Base-by-base conservation (phyloP, 176 grass and related monocot species). In the Aegilops bicornis region DNA sequence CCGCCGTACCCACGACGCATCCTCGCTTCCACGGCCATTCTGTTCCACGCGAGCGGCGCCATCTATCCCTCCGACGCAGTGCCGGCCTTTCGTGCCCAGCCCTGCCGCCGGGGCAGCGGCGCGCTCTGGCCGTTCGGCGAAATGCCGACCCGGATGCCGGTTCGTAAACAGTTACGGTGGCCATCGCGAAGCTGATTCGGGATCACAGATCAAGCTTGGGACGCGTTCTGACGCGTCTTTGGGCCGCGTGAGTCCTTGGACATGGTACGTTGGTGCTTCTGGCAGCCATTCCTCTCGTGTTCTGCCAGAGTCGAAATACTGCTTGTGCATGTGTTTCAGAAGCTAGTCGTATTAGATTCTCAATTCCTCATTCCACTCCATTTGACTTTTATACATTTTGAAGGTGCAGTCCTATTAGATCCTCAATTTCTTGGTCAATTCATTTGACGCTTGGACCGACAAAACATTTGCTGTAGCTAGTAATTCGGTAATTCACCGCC, bases 81-180 rank as follows among this genome's bases (percentile, higher is more conserved):
- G 17, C 54, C 54, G 7, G 54, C 54, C 54, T 8, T 58, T 1
- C 54, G 3, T 8, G 7, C 2, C 16, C 54, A 58, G 52, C 52
- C 52, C 52, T 56, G 52, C 2, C 52, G 52, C 52, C 6, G 52
- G 17, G 69, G 10, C 69, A 43, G 70, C 68, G 0, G 22, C 37
- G 37, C 48, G 7, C 68, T 32, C 69, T 15, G 22, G 77, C 25
- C 59, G 77, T 81, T 85, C 61, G 77, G 79, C 39, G 61, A 59
- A 81, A 89, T 81, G 83, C 45, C 73, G 36, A 24, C 43, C 8
- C 8, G 47, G 54, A 15, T 42, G 36, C 10, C 23, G 7, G 35
- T 58, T 43, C 36, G 69, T 61, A 13, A 27, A 50, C 17, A 3
- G 7, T 20, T 33, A 5, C 78, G 14, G 35, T 73, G 70, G 37